Evolutionary conservation across 2,329 filamentous ascomycete genomes (phyloP).

Genomic region (Lachnellula suecica): DNA sequence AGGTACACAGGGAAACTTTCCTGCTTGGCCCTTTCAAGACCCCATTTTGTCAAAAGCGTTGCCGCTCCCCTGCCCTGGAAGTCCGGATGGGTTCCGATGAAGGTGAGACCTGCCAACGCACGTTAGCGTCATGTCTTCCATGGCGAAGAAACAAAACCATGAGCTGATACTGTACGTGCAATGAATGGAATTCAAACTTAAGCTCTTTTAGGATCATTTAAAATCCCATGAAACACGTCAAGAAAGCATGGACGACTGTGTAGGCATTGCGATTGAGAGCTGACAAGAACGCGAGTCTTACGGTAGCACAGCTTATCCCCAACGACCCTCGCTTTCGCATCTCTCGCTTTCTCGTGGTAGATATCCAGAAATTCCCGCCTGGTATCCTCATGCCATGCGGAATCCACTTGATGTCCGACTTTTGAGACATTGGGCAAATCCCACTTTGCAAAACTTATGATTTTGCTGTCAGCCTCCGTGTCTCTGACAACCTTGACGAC

Average conservation of each 20-base stretch:
- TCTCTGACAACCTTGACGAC: conserved; percentile 25
- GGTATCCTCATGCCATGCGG: conserved; percentile 22
- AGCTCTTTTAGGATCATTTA: conserved; percentile 26
- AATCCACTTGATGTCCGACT: not conserved
- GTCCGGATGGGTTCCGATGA: conserved; percentile 24
- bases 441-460: conserved; percentile 31
- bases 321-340: conserved; percentile 21
- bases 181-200: no score
- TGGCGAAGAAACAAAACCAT: not conserved
- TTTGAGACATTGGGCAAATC: conserved; percentile 19
- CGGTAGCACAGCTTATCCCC: conserved; percentile 24
- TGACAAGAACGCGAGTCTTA: conserved; percentile 16
- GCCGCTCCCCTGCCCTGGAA: conserved; percentile 25
- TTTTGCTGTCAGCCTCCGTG: conserved; percentile 11
- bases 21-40: conserved; percentile 17
- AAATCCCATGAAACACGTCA: conserved; percentile 14
- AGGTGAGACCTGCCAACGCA: conserved; percentile 24
- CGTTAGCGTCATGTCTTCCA: not conserved
- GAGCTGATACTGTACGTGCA: no score
- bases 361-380: conserved; percentile 16
- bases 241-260: not conserved
- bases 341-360: conserved; percentile 22
- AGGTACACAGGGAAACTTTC: conserved; percentile 25
- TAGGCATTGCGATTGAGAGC: not conserved
- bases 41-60: conserved; percentile 26